phyloP scores from a whole-genome alignment of 2,329 filamentous ascomycete species.

The Claviceps paspali region DNA sequence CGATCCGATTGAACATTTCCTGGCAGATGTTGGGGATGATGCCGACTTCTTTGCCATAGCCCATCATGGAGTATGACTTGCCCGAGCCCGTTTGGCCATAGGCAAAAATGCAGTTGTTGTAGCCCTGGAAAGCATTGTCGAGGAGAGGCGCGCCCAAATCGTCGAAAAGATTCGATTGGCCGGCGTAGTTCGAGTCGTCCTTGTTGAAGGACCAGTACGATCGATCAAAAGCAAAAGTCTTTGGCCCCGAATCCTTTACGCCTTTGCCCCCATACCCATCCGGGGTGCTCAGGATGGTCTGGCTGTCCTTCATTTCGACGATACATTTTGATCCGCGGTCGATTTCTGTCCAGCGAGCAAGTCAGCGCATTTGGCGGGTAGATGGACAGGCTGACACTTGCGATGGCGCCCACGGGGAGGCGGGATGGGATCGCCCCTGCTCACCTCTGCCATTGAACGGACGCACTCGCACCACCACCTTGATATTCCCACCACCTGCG shows the following conservation, averaged over 20 bases:
- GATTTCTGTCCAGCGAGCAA: constrained; percentile 46
- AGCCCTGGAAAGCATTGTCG: constrained; percentile 95
- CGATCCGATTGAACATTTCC: constrained; percentile 89
- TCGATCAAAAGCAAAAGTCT: constrained; percentile 88
- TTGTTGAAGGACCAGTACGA: constrained; percentile 98
- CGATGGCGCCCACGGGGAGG: constrained; percentile 16
- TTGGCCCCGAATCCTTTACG: constrained; percentile 55
- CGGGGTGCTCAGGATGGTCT: constrained; percentile 73
- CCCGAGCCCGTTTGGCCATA: constrained; percentile 97
- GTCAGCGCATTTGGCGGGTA: constrained; percentile 9
- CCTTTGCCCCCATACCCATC: constrained; percentile 47
- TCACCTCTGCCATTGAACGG: constrained; percentile 92
- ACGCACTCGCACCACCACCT: constrained; percentile 93
- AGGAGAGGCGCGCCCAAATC: constrained; percentile 81
- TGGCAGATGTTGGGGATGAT: constrained; percentile 96
- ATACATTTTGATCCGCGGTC: constrained; percentile 92
- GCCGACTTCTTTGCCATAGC: constrained; percentile 87
- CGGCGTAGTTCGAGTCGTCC: constrained; percentile 66
- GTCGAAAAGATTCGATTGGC: constrained; percentile 74
- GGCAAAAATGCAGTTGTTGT: constrained; percentile 99
- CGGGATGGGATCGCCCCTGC: constrained; percentile 10
- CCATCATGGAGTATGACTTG: constrained; percentile 99
- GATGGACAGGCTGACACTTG: constrained; percentile 26
- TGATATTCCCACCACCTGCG: constrained; percentile 86
- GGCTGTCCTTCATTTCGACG: constrained; percentile 85